Conservation (phyloP, 208 protist species). For the Sergeia podlipaevii region DNA sequence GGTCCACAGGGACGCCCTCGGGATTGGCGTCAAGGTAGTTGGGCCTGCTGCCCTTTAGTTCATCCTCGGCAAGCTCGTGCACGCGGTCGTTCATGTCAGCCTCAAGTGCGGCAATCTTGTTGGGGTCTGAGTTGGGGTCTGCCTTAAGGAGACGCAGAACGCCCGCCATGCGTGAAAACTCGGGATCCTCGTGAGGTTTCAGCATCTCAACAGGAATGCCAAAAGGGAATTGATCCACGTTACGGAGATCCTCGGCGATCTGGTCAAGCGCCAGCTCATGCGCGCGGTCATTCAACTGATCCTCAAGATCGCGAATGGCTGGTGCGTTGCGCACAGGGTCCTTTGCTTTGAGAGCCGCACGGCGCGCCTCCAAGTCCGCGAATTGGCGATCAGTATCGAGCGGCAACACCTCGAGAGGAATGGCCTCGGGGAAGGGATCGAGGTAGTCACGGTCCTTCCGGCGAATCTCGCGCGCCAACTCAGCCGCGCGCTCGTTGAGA, state of each 20-base stretch:
- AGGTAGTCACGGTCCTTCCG: slow-evolving; percentile 31
- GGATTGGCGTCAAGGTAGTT: slow-evolving; percentile 52
- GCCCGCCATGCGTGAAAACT: slow-evolving; percentile 55
- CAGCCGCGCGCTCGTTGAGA: slow-evolving; percentile 23
- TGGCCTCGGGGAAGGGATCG: slow-evolving; percentile 22
- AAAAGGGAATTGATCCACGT: slow-evolving; percentile 29
- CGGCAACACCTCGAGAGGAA: slow-evolving; percentile 32
- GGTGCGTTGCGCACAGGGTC: slow-evolving; percentile 40
- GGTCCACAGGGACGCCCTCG: slow-evolving; percentile 46
- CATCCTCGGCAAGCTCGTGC: slow-evolving; percentile 55
- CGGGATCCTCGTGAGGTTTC: slow-evolving; percentile 52
- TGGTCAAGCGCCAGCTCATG: slow-evolving; percentile 55
- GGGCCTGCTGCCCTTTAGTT: slow-evolving; percentile 37
- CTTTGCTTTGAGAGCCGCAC: slow-evolving; percentile 51
- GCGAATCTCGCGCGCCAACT: slow-evolving; percentile 37
- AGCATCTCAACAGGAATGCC: slow-evolving; percentile 63
- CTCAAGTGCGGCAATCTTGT: slow-evolving; percentile 57
- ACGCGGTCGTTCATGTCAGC: slow-evolving; percentile 69
- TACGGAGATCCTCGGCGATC: slow-evolving; percentile 56
- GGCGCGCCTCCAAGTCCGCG: slow-evolving; percentile 47
- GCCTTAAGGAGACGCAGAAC: slow-evolving; percentile 45
- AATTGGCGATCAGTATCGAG: slow-evolving; percentile 69
- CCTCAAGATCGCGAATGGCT: slow-evolving; percentile 57
- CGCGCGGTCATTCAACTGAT: slow-evolving; percentile 67
- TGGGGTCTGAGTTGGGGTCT: slow-evolving; percentile 37